Base-by-base conservation (phyloP, 202 grass and related monocot species). In the Digitaria exilis region DNA sequence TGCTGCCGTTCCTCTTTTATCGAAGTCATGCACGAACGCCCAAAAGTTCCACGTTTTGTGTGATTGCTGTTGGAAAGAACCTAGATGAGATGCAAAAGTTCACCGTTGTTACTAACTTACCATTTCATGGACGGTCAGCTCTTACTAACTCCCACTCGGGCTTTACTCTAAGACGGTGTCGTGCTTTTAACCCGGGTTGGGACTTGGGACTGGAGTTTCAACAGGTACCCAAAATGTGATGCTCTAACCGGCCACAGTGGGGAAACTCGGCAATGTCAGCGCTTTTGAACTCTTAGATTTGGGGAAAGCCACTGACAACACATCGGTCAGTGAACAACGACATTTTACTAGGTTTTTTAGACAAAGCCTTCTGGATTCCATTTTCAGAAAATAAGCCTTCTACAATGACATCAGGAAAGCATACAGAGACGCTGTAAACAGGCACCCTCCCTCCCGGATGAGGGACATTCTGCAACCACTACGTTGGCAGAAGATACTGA, bases 1-100 rank as follows among this genome's bases (percentile, higher is more conserved):
- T 63, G 43, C 61, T 66, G 45, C 12, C 19, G 24, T 67, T 82
- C 71, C 42, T 67, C 14, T 81, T 76, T 80, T 75, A 68, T 57
- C 65, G 7, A 73, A 77, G 24, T 24, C 57, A 9, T 73, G 66
- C 85, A 88, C 78, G 73, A 67, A 42, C 34, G 69, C 69, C 85
- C 35, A 88, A 79, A 85, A 73, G 69, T 88, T 88, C 85, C 62
- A 29, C 14, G n/a, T 67, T 58, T 28, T 72, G 60, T 84, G 60
- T 84, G 68, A 75, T 69, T 46, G 43, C 61, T 8, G 34, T 69
- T 84, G 76, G 66, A 63, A 66, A 55, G 0, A 77, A 71, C 54
- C 54, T 76, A 71, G 37, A 67, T 61, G 83, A 83, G 22, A 35
- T 74, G 66, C 60, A 49, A 21, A 83, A 83, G 15, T 61, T 52